Percentiles rank a stretch among this genome's conserved stretches.
These are phyloP conservation scores for Elongisporangium senticosum DNA, from an alignment of 352 stramenopile genomes.

Conservation along the genomic window DNA sequence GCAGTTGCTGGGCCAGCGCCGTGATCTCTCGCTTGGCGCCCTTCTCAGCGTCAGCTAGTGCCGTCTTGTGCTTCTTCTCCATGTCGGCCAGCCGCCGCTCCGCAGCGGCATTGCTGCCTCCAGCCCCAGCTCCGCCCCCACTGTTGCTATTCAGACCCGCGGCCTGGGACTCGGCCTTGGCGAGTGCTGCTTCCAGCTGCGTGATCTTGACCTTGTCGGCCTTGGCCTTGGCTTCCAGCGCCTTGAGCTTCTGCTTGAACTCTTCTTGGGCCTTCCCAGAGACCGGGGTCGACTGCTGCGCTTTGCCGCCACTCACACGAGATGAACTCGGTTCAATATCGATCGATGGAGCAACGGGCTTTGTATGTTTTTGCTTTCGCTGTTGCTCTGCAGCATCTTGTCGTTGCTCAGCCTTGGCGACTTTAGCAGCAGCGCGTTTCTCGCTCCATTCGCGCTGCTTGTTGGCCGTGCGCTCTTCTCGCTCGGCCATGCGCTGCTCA, in stretches of 20 bases:
- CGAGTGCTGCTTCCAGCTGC: conserved; percentile 59
- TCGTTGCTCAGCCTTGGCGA: neutral
- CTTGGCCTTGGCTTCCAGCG: conserved; percentile 58
- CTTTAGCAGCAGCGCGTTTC: conserved; percentile 6
- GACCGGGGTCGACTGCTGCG: neutral
- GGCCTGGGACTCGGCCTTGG: conserved; percentile 43
- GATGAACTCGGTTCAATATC: neutral
- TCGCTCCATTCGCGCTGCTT: conserved; percentile 11
- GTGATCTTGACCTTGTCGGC: conserved; percentile 68
- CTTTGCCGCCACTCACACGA: conserved; percentile 2
- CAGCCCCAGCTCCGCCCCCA: conserved; percentile 11
- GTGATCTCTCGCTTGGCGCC: conserved; percentile 38
- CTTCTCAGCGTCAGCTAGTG: conserved; percentile 64
- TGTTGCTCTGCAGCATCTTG: conserved; percentile 7
- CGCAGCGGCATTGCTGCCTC: conserved; percentile 14
- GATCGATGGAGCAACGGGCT: conserved; percentile 10
- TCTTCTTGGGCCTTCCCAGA: conserved; percentile 41
- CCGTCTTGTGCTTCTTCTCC: conserved; percentile 79
- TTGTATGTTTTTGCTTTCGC: conserved; percentile 14
- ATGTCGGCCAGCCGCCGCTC: conserved; percentile 61
- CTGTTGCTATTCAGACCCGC: conserved; percentile 8
- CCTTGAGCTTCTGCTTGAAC: conserved; percentile 69
- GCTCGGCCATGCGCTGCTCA: conserved; percentile 22
- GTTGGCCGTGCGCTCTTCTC: conserved; percentile 20
- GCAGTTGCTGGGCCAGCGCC: conserved; percentile 41